Conservation (phyloP, 1,284 basidiomycete genomes). For the Irpex sp. region DNA sequence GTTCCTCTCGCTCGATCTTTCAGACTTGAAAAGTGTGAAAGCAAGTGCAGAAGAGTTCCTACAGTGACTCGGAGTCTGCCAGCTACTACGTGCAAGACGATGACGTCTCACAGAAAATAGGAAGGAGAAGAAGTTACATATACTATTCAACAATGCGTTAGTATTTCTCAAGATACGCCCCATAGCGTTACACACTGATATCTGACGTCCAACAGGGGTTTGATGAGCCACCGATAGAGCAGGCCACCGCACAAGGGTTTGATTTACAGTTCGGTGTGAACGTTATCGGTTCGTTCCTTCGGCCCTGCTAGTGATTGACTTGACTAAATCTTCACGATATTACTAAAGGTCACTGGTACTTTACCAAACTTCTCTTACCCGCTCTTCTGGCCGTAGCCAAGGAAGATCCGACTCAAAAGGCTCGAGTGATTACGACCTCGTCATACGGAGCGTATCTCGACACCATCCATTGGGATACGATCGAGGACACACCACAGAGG, state of each 20-base stretch:
- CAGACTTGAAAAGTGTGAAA: constrained; percentile 36
- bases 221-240: constrained; percentile 9
- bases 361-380: constrained; percentile 48
- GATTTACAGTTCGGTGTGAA: constrained; percentile 43
- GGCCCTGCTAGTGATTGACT: no score
- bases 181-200: no score
- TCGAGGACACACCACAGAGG: constrained; percentile 16
- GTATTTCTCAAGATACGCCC: constrained; percentile 2
- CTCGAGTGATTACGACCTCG: constrained; percentile 43
- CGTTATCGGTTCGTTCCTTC: constrained; percentile 28
- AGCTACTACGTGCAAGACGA: not conserved
- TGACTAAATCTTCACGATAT: no score
- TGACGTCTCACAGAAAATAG: constrained; percentile 16
- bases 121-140: constrained; percentile 42
- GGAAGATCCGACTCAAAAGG: constrained; percentile 29
- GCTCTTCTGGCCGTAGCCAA: constrained; percentile 35
- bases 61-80: no score
- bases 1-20: constrained; percentile 43
- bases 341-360: constrained; percentile 30
- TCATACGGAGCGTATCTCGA: constrained; percentile 24
- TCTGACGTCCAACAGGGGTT: not conserved
- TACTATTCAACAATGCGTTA: constrained; percentile 50
- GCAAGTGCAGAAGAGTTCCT: constrained; percentile 35
- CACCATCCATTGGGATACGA: constrained; percentile 13
- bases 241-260: constrained; percentile 34